Evolutionary conservation across 2,329 filamentous ascomycete species (phyloP).

Genomic region (Colletotrichum chlorophyti): DNA sequence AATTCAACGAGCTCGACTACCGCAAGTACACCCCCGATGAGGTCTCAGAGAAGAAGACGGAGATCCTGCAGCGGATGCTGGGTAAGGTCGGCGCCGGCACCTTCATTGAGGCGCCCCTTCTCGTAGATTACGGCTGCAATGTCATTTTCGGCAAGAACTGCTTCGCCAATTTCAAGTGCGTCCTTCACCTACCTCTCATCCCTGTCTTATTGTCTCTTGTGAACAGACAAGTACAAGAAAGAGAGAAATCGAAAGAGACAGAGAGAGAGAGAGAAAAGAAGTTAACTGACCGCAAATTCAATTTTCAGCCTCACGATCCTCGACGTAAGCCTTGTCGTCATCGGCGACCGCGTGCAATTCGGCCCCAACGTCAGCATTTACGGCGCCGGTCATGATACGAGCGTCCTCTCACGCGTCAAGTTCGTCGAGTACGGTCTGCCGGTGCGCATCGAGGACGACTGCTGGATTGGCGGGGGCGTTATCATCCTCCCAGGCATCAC

Average conservation of each 20-base stretch:
- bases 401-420: constrained; percentile 52
- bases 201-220: background rate
- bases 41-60: constrained; percentile 41
- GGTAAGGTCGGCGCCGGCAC: constrained; percentile 52
- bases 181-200: background rate
- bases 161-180: constrained; percentile 59
- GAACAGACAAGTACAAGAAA: background rate
- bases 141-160: constrained; percentile 62
- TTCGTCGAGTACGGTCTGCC: constrained; percentile 56
- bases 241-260: background rate
- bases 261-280: no score
- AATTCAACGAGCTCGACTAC: constrained; percentile 60
- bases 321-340: constrained; percentile 58
- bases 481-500: constrained; percentile 49
- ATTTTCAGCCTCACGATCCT: constrained; percentile 48
- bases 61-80: constrained; percentile 53
- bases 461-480: constrained; percentile 55
- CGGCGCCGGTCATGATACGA: constrained; percentile 58
- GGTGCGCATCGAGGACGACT: constrained; percentile 54
- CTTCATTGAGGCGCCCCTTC: constrained; percentile 64
- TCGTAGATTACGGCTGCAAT: constrained; percentile 68
- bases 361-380: constrained; percentile 60
- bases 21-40: constrained; percentile 46
- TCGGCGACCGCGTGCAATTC: constrained; percentile 58
- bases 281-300: no score